Base-by-base conservation (phyloP, 805 yeast species). In the Candida coleopterorum region DNA sequence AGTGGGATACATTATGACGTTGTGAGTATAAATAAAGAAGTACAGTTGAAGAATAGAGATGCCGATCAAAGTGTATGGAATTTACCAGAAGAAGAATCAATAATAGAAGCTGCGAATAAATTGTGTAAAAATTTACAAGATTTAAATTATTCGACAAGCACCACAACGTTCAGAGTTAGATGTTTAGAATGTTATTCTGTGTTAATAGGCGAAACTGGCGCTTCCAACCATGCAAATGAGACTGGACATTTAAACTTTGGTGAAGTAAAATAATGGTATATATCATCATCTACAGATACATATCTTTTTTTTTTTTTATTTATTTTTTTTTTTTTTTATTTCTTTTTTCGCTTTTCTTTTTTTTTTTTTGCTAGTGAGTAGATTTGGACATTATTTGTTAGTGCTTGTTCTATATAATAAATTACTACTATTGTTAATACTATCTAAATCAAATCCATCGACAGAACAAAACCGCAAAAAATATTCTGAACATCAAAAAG, bases 1-100 rank as follows among this genome's bases (percentile, higher is more conserved):
- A 70, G 74, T 26, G 93, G 93, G 0, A 73, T 83, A 33, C 94
- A 84, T 57, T 84, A 82, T 53, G 93, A 84, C 53, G 62, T 79
- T 1, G 63, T 77, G 23, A 75, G 70, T n/a, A 56, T 67, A 29
- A 59, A 69, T 20, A 6, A 23, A 1, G 34, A 23, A 7, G n/a
- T n/a, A n/a, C n/a, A n/a, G n/a, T 38, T 48, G 36, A 41, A 34
- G 10, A 58, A 56, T 16, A 54, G 53, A 16, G 49, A 43, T 1
- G 40, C 50, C 2, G 78, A 72, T 45, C 42, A 47, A 11, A 57
- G 77, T 0, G 63, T 65, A 5, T 78, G 81, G 55, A 53, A 58
- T 14, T 48, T 50, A 8, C 50, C 47, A 4, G 69, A 61, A 4
- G 57, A 52, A 5, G 65, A 70, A 4, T 56, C 72, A 1, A 32